Percentiles rank a stretch among this genome's conserved stretches.
These are phyloP conservation scores for Brassica rapa DNA, from an alignment of 345 rosid genomes.

Conservation along the genomic window DNA sequence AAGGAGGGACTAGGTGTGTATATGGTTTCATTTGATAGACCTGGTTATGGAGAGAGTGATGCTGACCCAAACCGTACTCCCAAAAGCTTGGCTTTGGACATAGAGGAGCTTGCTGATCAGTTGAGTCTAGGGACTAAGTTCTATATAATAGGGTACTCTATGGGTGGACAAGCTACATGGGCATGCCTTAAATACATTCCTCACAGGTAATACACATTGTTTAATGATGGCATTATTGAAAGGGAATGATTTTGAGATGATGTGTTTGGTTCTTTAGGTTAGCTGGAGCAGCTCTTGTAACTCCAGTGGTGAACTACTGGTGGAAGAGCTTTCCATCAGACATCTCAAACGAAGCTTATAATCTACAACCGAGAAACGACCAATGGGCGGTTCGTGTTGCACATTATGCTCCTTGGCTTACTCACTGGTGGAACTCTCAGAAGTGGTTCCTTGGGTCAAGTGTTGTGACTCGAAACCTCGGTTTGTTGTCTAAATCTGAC, in stretches of 20 bases:
- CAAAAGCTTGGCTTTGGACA: conserved; percentile 58
- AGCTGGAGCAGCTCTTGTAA: conserved; percentile 56
- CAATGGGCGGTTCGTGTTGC: conserved; percentile 65
- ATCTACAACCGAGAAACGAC: conserved; percentile 44
- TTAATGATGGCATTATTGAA: background rate
- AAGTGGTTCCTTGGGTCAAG: conserved; percentile 53
- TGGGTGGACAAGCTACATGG: conserved; percentile 62
- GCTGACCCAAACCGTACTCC: conserved; percentile 55
- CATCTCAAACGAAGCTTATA: conserved; percentile 51
- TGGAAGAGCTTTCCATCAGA: conserved; percentile 59
- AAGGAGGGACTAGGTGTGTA: conserved; percentile 56
- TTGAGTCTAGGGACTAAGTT: conserved; percentile 59
- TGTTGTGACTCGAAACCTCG: conserved; percentile 35
- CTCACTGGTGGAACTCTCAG: conserved; percentile 75
- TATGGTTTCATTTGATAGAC: conserved; percentile 64
- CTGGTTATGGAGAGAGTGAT: conserved; percentile 81
- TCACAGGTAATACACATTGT: conserved; percentile 50
- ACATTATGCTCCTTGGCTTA: conserved; percentile 65
- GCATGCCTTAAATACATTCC: conserved; percentile 70
- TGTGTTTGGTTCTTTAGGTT: conserved; percentile 43
- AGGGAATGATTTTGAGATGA: background rate
- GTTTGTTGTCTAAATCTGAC: conserved; percentile 47
- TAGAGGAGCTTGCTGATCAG: conserved; percentile 72
- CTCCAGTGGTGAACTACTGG: conserved; percentile 65
- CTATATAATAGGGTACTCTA: conserved; percentile 56